Evolutionary conservation across 495 filamentous ascomycete species (phyloP), one percentile per base, ranked within the genome.

Genomic region (Amniculicola lignicola): DNA sequence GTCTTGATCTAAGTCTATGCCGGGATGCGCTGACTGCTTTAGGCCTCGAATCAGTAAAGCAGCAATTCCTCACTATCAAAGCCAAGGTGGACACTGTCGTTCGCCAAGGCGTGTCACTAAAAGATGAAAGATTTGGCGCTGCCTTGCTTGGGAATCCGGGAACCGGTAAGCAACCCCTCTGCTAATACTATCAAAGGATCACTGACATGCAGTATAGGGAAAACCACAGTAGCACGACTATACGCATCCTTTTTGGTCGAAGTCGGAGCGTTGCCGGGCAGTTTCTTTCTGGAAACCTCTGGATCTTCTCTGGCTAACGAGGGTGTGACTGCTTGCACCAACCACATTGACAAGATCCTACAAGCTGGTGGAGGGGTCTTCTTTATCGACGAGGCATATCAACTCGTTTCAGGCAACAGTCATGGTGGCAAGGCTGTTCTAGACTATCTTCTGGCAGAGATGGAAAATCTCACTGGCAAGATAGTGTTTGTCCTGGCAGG

Each of bases 141-240:
- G 78, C 77, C 0, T 73, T 94, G 11, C 74, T 89, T 0, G 88
- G 89, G 0, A 94, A 92, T 68, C 89, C 89, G 0, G 88, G 88
- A 7, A 91, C 86, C 46, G 88, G 87, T 82, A 70, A 48, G 70
- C 24, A 14, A 19, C 24, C 19, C 33, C 15, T 40, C 22, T 42
- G n/a, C 43, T n/a, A 42, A 23, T 15, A 59, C 67, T 3, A 33
- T 24, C 0, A 33, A 33, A 33, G 29, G 29, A n/a, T 19, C 2
- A 21, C 18, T 40, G 16, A 48, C 12, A 29, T 19, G 18, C 29
- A 5, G 14, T 12, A 16, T 45, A 85, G 84, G 85, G 1, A 94
- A 92, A 73, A 92, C 88, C 0, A 92, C 88, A 0, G 82, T 91
- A 12, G 87, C 88, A n/a, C 76, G 86, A 4, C 67, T 87, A 0